Evolutionary conservation across 805 yeast species (phyloP), one percentile per base, ranked within the genome.

Genomic region (Hanseniaspora jakobsenii): DNA sequence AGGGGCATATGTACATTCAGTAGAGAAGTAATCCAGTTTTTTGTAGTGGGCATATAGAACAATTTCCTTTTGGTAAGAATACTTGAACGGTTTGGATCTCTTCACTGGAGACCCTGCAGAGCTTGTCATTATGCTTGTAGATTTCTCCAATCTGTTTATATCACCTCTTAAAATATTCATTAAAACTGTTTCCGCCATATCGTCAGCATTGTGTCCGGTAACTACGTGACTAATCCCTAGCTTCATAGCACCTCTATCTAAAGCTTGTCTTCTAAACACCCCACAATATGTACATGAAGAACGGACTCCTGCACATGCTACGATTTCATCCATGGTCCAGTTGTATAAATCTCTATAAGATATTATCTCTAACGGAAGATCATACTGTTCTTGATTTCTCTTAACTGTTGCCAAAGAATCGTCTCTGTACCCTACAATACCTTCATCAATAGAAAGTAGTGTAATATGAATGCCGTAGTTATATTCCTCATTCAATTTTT

Each of bases 241-340:
- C 56, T 78, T 81, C 9, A 82, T 78, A 2, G 97, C 95, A 2
- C 98, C 99, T 52, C 99, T 70, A 60, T 91, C 99, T 38, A 91
- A 64, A 0, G 98, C 96, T 63, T 91, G 99, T 53, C 99, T 72
- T 62, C 99, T 70, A 47, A 91, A 75, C 6, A 91, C 98, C 39
- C 99, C 99, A 66, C 99, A 91, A 58, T 91, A 91, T 0, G 99
- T 91, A 63, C 99, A 91, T 58, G 94, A 83, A 53, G 85, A 85
- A 58, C 94, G 71, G 29, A 83, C 79, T 6, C 97, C 97, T 1
- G 95, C 91, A 58, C 91, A 83, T 1, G 87, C 77, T 1, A 91
- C 99, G 41, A 91, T 85, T 55, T 85, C 93, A 66, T 91, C 99
- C 99, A 91, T 91, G 10, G 94, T 84, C 99, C 99, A 91, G 55